Percentiles rank a stretch among this genome's conserved stretches.
phyloP scores from a whole-genome alignment of 1,139 yeast species.

The Candida frijolesensis region DNA sequence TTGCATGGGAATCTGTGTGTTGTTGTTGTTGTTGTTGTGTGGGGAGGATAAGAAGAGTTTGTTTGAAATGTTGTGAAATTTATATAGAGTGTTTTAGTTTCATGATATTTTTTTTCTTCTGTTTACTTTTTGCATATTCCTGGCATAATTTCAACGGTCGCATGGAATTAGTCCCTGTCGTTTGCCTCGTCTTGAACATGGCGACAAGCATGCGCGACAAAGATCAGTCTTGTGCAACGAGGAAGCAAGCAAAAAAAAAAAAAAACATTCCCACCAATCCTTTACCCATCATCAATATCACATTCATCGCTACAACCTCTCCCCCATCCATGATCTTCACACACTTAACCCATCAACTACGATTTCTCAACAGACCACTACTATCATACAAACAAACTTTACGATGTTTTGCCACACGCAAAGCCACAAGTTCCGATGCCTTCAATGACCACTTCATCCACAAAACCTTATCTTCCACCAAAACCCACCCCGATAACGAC shows the following conservation, averaged over 20 bases:
- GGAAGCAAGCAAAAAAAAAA: background rate
- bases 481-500: slow-evolving; percentile 24
- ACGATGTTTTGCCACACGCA: background rate
- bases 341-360: background rate
- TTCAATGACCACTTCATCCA: slow-evolving; percentile 17
- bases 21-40: background rate
- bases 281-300: background rate
- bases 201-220: background rate
- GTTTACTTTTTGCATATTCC: background rate
- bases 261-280: background rate
- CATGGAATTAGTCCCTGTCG: background rate
- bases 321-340: background rate
- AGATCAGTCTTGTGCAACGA: background rate
- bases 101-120: background rate
- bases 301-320: no score
- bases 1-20: background rate
- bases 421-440: background rate
- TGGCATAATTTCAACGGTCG: background rate
- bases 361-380: background rate
- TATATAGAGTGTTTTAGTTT: background rate
- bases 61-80: slow-evolving; percentile 2
- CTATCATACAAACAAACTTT: background rate
- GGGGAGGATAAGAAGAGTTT: no score
- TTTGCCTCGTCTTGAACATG: background rate
- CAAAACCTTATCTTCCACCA: slow-evolving; percentile 15